Evolutionary conservation across 495 filamentous ascomycete species (phyloP).

Genomic region (Penicillium samsonianum): DNA sequence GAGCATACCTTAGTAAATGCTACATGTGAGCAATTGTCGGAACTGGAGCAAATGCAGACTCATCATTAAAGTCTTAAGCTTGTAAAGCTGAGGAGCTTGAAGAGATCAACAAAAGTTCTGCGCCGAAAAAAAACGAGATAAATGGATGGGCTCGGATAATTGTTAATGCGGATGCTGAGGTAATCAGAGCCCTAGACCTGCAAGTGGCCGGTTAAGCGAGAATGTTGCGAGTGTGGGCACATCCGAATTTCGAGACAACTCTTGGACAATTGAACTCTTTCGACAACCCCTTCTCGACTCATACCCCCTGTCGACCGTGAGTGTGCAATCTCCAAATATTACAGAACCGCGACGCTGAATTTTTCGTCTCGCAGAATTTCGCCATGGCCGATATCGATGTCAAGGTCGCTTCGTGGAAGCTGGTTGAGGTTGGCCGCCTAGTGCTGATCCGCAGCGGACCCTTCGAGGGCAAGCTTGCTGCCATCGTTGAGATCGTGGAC

Average conservation of each 20-base stretch:
- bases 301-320: slow-evolving; percentile 51
- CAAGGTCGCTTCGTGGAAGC: slow-evolving; percentile 77
- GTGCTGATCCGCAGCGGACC: slow-evolving; percentile 78
- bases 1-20: slow-evolving; percentile 32
- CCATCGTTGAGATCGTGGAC: slow-evolving; percentile 98
- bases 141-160: slow-evolving; percentile 26
- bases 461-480: slow-evolving; percentile 80
- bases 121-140: slow-evolving; percentile 27
- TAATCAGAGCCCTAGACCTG: slow-evolving; percentile 43
- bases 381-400: slow-evolving; percentile 71
- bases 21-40: slow-evolving; percentile 4
- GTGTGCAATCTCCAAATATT: slow-evolving; percentile 27
- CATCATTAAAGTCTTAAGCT: slow-evolving; percentile 9
- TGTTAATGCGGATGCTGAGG: slow-evolving; percentile 19
- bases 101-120: slow-evolving; percentile 13
- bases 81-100: slow-evolving; percentile 8
- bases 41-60: slow-evolving; percentile 6
- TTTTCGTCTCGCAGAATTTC: slow-evolving; percentile 34
- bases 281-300: slow-evolving; percentile 48
- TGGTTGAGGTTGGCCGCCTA: slow-evolving; percentile 95
- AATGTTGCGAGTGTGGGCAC: slow-evolving; percentile 34
- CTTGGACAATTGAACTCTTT: slow-evolving; percentile 47
- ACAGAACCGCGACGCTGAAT: slow-evolving; percentile 27
- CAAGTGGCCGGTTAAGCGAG: slow-evolving; percentile 38
- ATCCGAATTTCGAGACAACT: slow-evolving; percentile 50